Conservation (phyloP, 2,329 filamentous ascomycete genomes). For the Aspergillus cejpii region DNA sequence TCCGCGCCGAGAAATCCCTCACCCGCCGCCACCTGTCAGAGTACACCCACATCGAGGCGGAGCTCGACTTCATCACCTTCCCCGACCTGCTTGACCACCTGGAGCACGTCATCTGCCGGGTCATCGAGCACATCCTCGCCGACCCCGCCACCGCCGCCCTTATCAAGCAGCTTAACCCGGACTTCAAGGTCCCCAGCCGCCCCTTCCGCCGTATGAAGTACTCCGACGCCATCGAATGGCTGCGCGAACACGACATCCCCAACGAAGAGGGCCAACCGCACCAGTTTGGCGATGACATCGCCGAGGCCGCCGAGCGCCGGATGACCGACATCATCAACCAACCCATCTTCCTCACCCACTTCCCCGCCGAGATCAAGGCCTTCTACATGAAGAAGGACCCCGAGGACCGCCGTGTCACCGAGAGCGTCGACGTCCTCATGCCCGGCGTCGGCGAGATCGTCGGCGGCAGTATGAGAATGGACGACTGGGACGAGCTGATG, state of each 20-base stretch:
- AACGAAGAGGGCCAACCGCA: conserved; percentile 92
- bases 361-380: conserved; percentile 94
- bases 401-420: conserved; percentile 73
- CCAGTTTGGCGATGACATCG: conserved; percentile 93
- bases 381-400: conserved; percentile 97
- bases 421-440: conserved; percentile 83
- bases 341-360: conserved; percentile 94
- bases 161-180: conserved; percentile 83
- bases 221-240: conserved; percentile 87
- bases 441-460: conserved; percentile 96
- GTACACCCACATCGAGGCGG: conserved; percentile 94
- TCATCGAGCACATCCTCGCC: conserved; percentile 68
- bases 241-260: conserved; percentile 78
- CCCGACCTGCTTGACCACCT: conserved; percentile 80
- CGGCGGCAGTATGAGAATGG: conserved; percentile 93
- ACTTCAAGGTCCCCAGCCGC: conserved; percentile 70
- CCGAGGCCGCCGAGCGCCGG: conserved; percentile 87
- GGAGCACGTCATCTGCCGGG: conserved; percentile 78
- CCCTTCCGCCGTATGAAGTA: conserved; percentile 97
- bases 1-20: conserved; percentile 93
- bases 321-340: conserved; percentile 97
- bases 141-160: conserved; percentile 66
- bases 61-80: conserved; percentile 93
- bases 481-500: conserved; percentile 82
- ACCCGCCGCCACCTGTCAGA: conserved; percentile 91